Evolutionary conservation across 805 yeast species (phyloP).

Genomic region (Saccharomyces eubayanus): DNA sequence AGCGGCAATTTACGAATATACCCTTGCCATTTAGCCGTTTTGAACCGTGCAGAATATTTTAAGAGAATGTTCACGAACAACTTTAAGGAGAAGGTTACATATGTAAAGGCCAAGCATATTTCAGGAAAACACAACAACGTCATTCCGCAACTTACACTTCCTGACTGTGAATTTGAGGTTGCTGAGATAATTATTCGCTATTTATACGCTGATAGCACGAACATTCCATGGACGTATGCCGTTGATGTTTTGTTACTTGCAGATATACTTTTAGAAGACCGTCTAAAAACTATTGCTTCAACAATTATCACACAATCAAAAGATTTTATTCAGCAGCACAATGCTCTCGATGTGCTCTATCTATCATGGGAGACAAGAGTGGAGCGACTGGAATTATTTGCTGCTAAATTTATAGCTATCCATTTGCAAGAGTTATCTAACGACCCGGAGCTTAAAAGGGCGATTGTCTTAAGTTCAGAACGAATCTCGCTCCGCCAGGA

Average conservation of each 20-base stretch:
- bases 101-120: slow-evolving; percentile 1
- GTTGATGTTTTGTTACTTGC: slow-evolving; percentile 52
- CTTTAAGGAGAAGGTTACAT: slow-evolving; percentile 31
- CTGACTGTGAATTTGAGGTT: slow-evolving; percentile 26
- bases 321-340: slow-evolving; percentile 25
- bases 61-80: slow-evolving; percentile 52
- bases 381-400: slow-evolving; percentile 55
- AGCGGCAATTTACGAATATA: slow-evolving; percentile 33
- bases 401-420: slow-evolving; percentile 50
- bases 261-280: slow-evolving; percentile 49
- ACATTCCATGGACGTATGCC: slow-evolving; percentile 42
- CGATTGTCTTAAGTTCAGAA: slow-evolving; percentile 40
- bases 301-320: slow-evolving; percentile 30
- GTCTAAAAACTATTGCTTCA: slow-evolving; percentile 58
- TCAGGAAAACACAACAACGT: neutral
- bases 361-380: slow-evolving; percentile 63
- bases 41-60: slow-evolving; percentile 56
- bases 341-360: slow-evolving; percentile 49
- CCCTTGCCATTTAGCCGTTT: slow-evolving; percentile 57
- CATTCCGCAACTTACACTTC: slow-evolving; percentile 6
- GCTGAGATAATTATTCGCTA: slow-evolving; percentile 46
- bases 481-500: slow-evolving; percentile 56
- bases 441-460: slow-evolving; percentile 34
- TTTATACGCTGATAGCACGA: slow-evolving; percentile 53
- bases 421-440: slow-evolving; percentile 34